phyloP scores from a whole-genome alignment of 441 rosid genomes.

The Caryocar brasiliense region DNA sequence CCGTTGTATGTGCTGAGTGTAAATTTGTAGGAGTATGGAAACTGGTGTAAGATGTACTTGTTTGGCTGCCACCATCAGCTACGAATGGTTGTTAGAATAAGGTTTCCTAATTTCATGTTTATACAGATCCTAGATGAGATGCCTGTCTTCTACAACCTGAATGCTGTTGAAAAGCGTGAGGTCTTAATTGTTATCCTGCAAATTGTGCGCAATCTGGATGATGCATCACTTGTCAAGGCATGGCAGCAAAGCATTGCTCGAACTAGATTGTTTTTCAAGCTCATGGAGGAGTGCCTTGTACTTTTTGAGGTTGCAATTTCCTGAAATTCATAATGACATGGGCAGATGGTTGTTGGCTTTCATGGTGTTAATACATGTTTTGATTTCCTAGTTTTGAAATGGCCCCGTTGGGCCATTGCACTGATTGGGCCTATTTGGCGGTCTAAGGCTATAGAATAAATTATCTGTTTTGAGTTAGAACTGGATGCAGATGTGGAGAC shows the following conservation, averaged over 20 bases:
- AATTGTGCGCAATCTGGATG: constrained; percentile 95
- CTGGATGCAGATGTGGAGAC: no score
- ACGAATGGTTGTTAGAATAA: no score
- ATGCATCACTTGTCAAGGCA: constrained; percentile 78
- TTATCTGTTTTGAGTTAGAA: no score
- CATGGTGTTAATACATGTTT: no score
- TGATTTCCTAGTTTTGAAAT: no score
- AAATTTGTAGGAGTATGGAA: no score
- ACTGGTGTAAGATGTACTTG: not conserved
- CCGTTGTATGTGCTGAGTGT: no score
- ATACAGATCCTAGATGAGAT: constrained; percentile 99
- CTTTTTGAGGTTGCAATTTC: constrained; percentile 77
- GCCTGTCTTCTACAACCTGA: constrained; percentile 97
- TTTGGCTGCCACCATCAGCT: no score
- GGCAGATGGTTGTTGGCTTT: no score
- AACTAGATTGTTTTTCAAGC: constrained; percentile 92
- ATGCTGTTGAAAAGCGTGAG: constrained; percentile 95
- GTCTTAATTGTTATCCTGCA: constrained; percentile 82
- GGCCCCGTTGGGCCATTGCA: no score
- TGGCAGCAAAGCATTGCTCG: constrained; percentile 99
- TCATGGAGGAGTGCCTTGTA: constrained; percentile 89
- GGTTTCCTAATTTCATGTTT: constrained; percentile 6
- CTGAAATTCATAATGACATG: constrained; percentile 8
- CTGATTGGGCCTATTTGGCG: no score
- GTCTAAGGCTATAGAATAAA: no score